phyloP scores from a whole-genome alignment of 805 yeast genomes.

The Yarrowia alimentaria region DNA sequence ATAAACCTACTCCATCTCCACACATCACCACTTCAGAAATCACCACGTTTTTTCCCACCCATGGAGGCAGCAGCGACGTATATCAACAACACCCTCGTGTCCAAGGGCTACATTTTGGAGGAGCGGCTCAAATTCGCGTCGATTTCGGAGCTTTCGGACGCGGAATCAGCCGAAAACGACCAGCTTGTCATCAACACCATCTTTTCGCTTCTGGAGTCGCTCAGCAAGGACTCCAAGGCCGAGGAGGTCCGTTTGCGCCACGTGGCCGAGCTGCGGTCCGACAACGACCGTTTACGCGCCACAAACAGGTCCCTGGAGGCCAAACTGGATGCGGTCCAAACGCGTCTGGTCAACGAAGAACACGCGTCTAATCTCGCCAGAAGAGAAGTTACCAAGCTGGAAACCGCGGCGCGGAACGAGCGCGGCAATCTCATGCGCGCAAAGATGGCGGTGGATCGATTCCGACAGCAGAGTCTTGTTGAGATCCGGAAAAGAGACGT shows the following conservation, averaged over 20 bases:
- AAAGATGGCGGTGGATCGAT: slow-evolving; percentile 28
- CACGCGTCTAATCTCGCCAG: slow-evolving; percentile 10
- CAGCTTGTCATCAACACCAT: slow-evolving; percentile 34
- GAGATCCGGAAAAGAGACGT: slow-evolving; percentile 35
- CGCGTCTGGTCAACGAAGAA: slow-evolving; percentile 7
- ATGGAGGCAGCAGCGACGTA: slow-evolving; percentile 26
- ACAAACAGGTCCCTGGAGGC: not conserved
- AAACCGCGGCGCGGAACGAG: slow-evolving; percentile 1
- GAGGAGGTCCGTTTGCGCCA: slow-evolving; percentile 24
- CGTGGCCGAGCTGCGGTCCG: slow-evolving; percentile 29
- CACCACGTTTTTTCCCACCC: not conserved
- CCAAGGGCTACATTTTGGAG: slow-evolving; percentile 32
- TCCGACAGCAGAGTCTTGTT: slow-evolving; percentile 31
- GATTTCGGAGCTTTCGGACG: too few species aligned
- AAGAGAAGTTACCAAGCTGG: not conserved
- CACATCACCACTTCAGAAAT: not conserved
- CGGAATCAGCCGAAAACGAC: too few species aligned
- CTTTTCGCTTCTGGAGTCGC: slow-evolving; percentile 33
- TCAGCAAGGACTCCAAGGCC: slow-evolving; percentile 30
- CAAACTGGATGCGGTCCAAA: not conserved
- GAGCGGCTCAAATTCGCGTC: too few species aligned
- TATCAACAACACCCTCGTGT: slow-evolving; percentile 33
- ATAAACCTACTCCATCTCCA: too few species aligned
- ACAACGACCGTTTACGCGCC: slow-evolving; percentile 23
- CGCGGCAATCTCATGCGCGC: slow-evolving; percentile 20